A percentile compares a stretch with the other conserved stretches of the same genome.
These are phyloP conservation scores for Hanseniaspora gamundiae DNA, from an alignment of 1,139 yeast genomes.

Conservation along the genomic window DNA sequence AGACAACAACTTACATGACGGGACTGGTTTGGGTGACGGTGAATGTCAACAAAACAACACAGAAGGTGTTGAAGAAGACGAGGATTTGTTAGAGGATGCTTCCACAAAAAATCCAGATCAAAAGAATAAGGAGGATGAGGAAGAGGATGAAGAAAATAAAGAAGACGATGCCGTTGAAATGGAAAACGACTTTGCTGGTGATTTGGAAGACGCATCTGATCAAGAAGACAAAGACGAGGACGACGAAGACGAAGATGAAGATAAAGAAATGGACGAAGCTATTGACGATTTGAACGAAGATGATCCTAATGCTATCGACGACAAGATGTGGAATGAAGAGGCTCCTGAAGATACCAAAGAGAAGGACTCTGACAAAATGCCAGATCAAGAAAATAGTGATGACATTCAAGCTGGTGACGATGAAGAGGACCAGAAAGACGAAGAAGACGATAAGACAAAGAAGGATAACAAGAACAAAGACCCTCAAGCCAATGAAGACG, in stretches of 20 bases:
- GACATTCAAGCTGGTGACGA: constrained; percentile 54
- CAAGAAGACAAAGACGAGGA: constrained; percentile 60
- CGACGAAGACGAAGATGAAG: constrained; percentile 44
- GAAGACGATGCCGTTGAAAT: constrained; percentile 82
- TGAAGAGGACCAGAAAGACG: constrained; percentile 20
- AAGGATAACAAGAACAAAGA: constrained; percentile 29
- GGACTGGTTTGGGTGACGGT: constrained; percentile 97
- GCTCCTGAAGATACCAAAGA: constrained; percentile 63
- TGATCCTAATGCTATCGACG: constrained; percentile 93
- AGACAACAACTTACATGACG: constrained; percentile 55
- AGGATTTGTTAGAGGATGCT: constrained; percentile 80
- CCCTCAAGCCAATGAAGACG: constrained; percentile 38
- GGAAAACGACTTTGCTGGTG: constrained; percentile 96
- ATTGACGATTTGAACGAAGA: constrained; percentile 80
- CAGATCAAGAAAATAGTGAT: constrained; percentile 45
- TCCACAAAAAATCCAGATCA: constrained; percentile 73
- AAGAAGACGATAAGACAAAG: constrained; percentile 23
- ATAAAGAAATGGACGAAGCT: constrained; percentile 76
- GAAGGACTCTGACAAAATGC: constrained; percentile 57
- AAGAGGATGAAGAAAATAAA: constrained; percentile 42
- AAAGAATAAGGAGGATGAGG: constrained; percentile 42
- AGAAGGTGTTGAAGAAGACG: constrained; percentile 85
- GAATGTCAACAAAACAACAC: constrained; percentile 79
- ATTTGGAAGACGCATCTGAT: constrained; percentile 67
- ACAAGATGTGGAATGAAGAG: constrained; percentile 98